Base-by-base conservation (phyloP, 164 flowering plant genomes). In the Kingdonia uniflora region DNA sequence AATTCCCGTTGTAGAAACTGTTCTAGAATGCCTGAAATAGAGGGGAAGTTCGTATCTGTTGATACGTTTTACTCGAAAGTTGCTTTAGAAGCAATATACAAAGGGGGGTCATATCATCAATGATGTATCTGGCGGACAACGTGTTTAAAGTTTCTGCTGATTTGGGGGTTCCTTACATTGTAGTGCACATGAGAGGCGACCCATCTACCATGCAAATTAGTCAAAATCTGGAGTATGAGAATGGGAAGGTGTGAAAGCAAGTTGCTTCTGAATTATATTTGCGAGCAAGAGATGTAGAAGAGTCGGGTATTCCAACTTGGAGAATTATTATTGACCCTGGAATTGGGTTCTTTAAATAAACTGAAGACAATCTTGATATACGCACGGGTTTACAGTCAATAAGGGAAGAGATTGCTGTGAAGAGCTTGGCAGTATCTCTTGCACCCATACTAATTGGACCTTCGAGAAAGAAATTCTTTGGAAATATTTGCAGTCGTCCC, bases 21-120 rank as follows among this genome's bases (percentile, higher is more conserved):
- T 86, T 46, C 22, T 46, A 16, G 42, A 67, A 65, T 88, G 69
- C 85, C 90, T 16, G 98, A 80, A 58, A 54, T 66, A 29, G 76
- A n/a, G n/a, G n/a, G n/a, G n/a, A n/a, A n/a, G n/a, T n/a, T n/a
- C n/a, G n/a, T n/a, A n/a, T n/a, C n/a, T 7, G 81, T 92, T 13
- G 98, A 91, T 63, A 87, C 98, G 8, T 91, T 87, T 56, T 66
- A 83, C 62, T 85, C 96, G 1, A 60, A 82, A 60, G 96, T 92
- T 64, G 98, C 89, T 42, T 56, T 60, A 17, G 91, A 86, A 67
- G 88, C 95, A 51, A 72, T 85, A n/a, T 67, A 52, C n/a, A 78
- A 63, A 45, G 96, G 96, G n/a, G n/a, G n/a, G n/a, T n/a, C n/a
- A n/a, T n/a, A n/a, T n/a, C n/a, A n/a, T n/a, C n/a, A n/a, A n/a